These are phyloP conservation scores for Microcyclosporella mali DNA, from an alignment of 2,329 filamentous ascomycete genomes.

Conservation along the genomic window DNA sequence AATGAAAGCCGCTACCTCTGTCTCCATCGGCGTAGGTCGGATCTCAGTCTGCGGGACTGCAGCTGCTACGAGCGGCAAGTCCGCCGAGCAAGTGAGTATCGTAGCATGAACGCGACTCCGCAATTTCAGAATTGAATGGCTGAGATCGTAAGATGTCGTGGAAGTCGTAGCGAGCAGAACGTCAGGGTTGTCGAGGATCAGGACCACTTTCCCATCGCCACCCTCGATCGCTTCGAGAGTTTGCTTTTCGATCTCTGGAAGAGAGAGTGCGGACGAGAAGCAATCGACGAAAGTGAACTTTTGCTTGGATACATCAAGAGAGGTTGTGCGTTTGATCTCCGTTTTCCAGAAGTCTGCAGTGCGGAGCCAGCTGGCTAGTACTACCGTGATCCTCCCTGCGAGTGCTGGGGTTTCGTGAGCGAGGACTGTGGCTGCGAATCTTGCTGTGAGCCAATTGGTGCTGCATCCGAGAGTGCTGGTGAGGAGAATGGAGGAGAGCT, in stretches of 20 bases:
- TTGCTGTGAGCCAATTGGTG: slow-evolving; percentile 51
- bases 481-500: slow-evolving; percentile 58
- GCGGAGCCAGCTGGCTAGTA: slow-evolving; percentile 78
- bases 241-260: slow-evolving; percentile 4
- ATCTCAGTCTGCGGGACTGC: slow-evolving; percentile 32
- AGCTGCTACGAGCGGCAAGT: slow-evolving; percentile 60
- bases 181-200: slow-evolving; percentile 43
- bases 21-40: slow-evolving; percentile 57
- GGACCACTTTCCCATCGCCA: slow-evolving; percentile 20
- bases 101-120: slow-evolving; percentile 51
- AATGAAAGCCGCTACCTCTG: slow-evolving; percentile 63
- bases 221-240: too few relatives aligned
- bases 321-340: too few relatives aligned
- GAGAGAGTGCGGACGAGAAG: slow-evolving; percentile 33
- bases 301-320: too few relatives aligned
- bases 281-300: slow-evolving; percentile 68
- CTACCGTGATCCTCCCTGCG: slow-evolving; percentile 37
- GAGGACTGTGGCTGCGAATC: slow-evolving; percentile 47
- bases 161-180: slow-evolving; percentile 35
- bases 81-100: slow-evolving; percentile 64
- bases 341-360: slow-evolving; percentile 73
- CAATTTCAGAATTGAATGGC: slow-evolving; percentile 25
- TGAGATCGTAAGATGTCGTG: slow-evolving; percentile 26
- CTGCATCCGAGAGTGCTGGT: slow-evolving; percentile 55
- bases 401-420: slow-evolving; percentile 27